These are phyloP conservation scores for Fonsecaea pugnacius DNA, from an alignment of 2,329 filamentous ascomycete species.

Conservation along the genomic window DNA sequence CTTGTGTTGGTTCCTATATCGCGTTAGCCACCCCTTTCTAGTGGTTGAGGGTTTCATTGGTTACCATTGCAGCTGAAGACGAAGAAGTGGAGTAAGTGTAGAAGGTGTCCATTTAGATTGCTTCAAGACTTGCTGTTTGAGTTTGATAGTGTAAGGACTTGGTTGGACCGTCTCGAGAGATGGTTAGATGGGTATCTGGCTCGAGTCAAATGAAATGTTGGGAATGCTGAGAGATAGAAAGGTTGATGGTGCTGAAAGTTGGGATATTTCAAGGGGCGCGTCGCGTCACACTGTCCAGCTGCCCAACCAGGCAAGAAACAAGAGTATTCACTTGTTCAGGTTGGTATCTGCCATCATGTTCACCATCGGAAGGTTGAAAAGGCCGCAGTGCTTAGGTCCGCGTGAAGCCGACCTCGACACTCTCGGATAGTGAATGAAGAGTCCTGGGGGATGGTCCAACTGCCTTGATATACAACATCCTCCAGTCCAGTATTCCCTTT, in stretches of 20 bases:
- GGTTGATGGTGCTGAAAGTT: background rate
- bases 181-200: background rate
- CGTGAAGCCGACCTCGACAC: background rate
- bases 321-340: background rate
- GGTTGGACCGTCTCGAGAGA: background rate
- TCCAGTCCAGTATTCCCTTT: background rate
- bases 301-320: background rate
- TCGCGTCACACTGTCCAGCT: background rate
- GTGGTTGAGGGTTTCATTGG: constrained; percentile 3
- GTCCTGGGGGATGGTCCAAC: background rate
- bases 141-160: background rate
- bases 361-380: background rate
- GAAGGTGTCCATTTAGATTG: background rate
- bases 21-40: constrained; percentile 5
- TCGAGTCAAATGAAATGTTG: background rate
- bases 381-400: background rate
- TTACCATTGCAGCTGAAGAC: constrained; percentile 11
- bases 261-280: background rate
- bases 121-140: background rate
- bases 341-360: background rate
- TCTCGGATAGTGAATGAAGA: background rate
- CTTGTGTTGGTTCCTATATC: constrained; percentile 1
- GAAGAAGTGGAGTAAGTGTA: background rate
- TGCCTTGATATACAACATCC: background rate
- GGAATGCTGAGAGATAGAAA: background rate